phyloP scores from a whole-genome alignment of 257 asterid genomes.

The Solanum appendiculatum region DNA sequence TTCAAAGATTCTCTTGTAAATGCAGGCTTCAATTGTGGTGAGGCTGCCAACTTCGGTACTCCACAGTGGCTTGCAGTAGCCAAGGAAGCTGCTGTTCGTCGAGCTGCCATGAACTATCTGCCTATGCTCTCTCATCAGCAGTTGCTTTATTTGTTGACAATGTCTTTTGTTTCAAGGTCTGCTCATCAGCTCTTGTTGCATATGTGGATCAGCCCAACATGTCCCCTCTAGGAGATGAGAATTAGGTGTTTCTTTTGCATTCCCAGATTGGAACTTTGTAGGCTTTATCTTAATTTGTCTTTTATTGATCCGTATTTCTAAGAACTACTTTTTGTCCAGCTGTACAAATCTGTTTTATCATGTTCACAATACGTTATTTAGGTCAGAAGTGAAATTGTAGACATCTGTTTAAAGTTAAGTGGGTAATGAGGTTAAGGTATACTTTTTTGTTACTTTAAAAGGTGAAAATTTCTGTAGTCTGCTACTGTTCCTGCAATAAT shows the following conservation, averaged over 20 bases:
- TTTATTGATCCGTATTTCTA: neutral
- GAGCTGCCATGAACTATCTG: constrained; percentile 97
- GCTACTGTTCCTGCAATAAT: neutral
- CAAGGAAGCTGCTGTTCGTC: constrained; percentile 94
- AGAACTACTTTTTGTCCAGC: neutral
- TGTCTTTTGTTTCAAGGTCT: constrained; percentile 93
- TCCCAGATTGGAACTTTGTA: neutral
- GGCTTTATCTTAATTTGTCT: neutral
- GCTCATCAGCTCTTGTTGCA: constrained; percentile 5
- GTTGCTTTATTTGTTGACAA: constrained; percentile 76
- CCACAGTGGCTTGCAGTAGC: constrained; percentile 94
- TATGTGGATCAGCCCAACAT: neutral
- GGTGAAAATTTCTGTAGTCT: neutral
- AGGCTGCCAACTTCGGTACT: constrained; percentile 98
- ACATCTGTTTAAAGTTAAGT: neutral
- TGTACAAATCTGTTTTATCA: neutral
- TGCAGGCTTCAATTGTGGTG: constrained; percentile 95
- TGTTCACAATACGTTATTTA: neutral
- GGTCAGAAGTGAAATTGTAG: neutral
- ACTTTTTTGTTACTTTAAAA: neutral
- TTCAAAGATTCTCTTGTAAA: neutral
- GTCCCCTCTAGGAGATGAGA: neutral
- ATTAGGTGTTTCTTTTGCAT: neutral
- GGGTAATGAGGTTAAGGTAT: neutral
- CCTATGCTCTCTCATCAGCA: constrained; percentile 99